Evolutionary conservation across 169 alveolate species (phyloP).

Genomic region (Miamiensis avidus): DNA sequence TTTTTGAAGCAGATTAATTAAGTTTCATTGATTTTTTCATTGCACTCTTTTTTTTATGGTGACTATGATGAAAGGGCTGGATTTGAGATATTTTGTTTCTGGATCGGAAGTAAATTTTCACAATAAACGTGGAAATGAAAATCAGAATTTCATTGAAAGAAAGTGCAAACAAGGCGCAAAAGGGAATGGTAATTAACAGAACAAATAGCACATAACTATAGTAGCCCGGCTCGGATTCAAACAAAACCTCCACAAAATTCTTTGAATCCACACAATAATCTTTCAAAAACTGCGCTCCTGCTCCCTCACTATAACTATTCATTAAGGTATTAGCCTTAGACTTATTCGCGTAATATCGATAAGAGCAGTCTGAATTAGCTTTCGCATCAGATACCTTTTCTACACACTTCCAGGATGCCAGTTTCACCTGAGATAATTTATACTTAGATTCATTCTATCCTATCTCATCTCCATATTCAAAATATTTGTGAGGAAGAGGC

Average conservation of each 20-base stretch:
- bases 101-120: too few species aligned
- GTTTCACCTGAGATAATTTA: not conserved
- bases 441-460: not conserved
- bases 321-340: too few species aligned
- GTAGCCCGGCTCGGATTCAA: not conserved
- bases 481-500: not conserved
- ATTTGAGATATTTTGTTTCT: too few species aligned
- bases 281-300: not conserved
- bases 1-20: too few species aligned
- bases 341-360: too few species aligned
- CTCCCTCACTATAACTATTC: too few species aligned
- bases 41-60: too few species aligned
- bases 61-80: too few species aligned
- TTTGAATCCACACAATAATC: not conserved
- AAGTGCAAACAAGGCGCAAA: not conserved
- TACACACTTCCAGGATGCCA: not conserved
- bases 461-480: not conserved
- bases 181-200: not conserved
- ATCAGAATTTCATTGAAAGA: not conserved
- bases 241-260: not conserved
- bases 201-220: not conserved
- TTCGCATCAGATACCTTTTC: too few species aligned
- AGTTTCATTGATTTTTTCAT: too few species aligned
- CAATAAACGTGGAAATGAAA: too few species aligned
- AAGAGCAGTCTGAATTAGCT: too few species aligned